phyloP scores from a whole-genome alignment of 2,329 filamentous ascomycete genomes.

The Nigrospora osmanthi region DNA sequence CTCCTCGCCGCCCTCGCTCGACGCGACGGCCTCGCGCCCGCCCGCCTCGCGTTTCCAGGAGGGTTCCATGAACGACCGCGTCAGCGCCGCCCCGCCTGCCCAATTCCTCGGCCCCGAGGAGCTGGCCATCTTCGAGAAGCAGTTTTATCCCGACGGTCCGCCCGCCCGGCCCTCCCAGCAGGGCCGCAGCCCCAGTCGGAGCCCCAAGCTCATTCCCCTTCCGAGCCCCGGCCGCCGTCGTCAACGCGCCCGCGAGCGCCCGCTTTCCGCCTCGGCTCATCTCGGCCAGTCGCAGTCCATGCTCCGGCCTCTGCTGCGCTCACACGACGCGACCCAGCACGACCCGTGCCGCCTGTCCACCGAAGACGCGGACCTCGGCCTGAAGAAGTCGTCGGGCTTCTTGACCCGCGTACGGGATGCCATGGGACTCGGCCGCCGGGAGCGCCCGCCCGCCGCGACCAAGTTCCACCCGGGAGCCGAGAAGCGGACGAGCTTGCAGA shows the following conservation, averaged over 20 bases:
- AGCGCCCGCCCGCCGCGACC: conserved; percentile 2
- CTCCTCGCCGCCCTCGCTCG: conserved; percentile 24
- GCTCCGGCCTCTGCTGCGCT: too few relatives aligned
- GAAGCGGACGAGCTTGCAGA: conserved; percentile 22
- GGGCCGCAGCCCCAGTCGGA: too few relatives aligned
- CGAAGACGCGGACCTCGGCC: conserved; percentile 3
- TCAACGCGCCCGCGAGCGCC: neutral
- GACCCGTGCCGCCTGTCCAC: too few relatives aligned
- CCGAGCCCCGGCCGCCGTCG: conserved; percentile 6
- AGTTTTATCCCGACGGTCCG: conserved; percentile 13
- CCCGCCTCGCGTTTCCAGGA: conserved; percentile 54
- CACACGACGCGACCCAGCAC: too few relatives aligned
- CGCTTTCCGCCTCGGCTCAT: conserved; percentile 13
- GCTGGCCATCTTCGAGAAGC: conserved; percentile 18
- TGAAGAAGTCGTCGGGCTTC: conserved; percentile 20
- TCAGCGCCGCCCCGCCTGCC: conserved; percentile 62
- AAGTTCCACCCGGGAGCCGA: conserved; percentile 12
- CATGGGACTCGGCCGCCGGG: conserved; percentile 10
- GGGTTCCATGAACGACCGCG: conserved; percentile 79
- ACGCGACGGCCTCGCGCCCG: conserved; percentile 4
- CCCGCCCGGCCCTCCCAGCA: too few relatives aligned
- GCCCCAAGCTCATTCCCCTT: neutral
- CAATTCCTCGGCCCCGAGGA: conserved; percentile 47
- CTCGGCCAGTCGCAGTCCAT: neutral
- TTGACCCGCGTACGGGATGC: conserved; percentile 21